Evolutionary conservation across 164 flowering plant species (phyloP), one percentile per base, ranked within the genome.

Genomic region (Vitis rotundifolia): DNA sequence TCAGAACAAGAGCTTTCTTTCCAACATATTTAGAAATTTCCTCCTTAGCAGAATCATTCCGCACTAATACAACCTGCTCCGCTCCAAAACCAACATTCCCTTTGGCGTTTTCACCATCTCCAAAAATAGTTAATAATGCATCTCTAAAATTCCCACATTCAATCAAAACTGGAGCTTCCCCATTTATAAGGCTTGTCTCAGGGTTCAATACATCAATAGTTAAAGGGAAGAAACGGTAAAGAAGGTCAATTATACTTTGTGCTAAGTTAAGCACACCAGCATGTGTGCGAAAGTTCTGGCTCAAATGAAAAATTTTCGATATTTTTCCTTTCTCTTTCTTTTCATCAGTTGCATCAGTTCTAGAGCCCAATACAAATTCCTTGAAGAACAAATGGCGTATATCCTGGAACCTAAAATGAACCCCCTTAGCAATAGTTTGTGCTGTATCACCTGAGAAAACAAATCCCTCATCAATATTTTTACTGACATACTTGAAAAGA

Each of bases 401-500:
- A 59, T 78, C 77, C 22, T 74, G 66, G 26, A 78, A 78, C 66
- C 81, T 71, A 19, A 71, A 78, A n/a, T 73, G 69, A 3, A 68
- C 74, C 9, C 44, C 44, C 44, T 31, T 31, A 6, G 44, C 44
- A 31, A 31, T 31, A 31, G 44, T 31, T 31, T 4, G 44, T 6
- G 44, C 44, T 22, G 74, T 71, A 26, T 56, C 69, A 60, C 78
- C 76, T 0, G 60, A 62, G n/a, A 57, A 72, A 12, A 78, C 84
- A 76, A 77, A n/a, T 0, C 61, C 73, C 19, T 22, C 86, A 6
- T 73, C 68, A 9, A 80, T 75, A 79, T 87, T 87, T 69, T 66
- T 68, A 73, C 87, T 85, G 7, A 85, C 53, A 73, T 84, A 77
- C 66, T 83, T 84, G 63, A 87, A 83, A 28, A 87, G 85, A 16